Conservation (phyloP, 2,329 filamentous ascomycete genomes). For the Calycina marina region DNA sequence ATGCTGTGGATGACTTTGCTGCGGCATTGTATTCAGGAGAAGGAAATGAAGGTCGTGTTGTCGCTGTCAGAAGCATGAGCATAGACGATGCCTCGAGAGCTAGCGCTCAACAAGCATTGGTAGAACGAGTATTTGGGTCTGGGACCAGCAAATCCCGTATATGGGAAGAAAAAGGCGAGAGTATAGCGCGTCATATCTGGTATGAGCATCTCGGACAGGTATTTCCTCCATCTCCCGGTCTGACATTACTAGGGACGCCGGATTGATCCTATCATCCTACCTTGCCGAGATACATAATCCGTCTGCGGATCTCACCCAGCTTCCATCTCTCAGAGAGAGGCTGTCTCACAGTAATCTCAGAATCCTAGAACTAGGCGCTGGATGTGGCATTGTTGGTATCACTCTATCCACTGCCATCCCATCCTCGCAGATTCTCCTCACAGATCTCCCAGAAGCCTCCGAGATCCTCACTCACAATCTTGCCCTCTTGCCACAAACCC, state of each 20-base stretch:
- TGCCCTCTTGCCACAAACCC: neutral
- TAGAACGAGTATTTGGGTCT: conserved; percentile 13
- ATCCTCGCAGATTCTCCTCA: conserved; percentile 35
- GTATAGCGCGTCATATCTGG: conserved; percentile 60
- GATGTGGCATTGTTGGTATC: conserved; percentile 55
- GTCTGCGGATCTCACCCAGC: neutral
- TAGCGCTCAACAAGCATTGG: conserved; percentile 5
- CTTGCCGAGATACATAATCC: conserved; percentile 11
- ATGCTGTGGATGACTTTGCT: conserved; percentile 5
- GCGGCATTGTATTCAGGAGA: conserved; percentile 4
- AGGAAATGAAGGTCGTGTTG: conserved; percentile 8
- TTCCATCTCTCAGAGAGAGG: conserved; percentile 7
- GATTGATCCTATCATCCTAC: conserved; percentile 24
- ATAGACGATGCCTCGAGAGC: conserved; percentile 6
- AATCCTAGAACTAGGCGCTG: conserved; percentile 51
- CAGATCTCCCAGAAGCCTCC: conserved; percentile 49
- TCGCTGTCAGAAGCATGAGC: conserved; percentile 14
- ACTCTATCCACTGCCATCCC: conserved; percentile 30
- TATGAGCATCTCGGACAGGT: conserved; percentile 23
- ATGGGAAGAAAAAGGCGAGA: conserved; percentile 58
- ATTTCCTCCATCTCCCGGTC: conserved; percentile 9
- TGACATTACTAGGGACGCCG: conserved; percentile 23
- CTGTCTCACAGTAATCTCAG: conserved; percentile 24
- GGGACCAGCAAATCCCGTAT: conserved; percentile 25
- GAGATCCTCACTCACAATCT: conserved; percentile 43